These are phyloP conservation scores for Ceratocystis diversiconidia DNA, from an alignment of 2,329 filamentous ascomycete genomes.

Conservation along the genomic window DNA sequence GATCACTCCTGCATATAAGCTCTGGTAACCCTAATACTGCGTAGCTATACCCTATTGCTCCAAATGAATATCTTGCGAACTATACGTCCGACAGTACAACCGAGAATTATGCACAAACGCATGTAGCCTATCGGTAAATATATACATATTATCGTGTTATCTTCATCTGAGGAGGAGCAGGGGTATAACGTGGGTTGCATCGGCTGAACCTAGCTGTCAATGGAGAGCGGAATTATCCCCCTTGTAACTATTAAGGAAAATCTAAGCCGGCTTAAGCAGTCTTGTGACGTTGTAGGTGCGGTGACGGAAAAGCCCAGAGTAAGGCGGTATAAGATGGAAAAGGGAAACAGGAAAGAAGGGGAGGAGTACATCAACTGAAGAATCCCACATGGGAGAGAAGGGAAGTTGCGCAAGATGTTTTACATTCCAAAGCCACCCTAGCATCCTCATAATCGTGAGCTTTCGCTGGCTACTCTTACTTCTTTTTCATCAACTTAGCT, in stretches of 20 bases:
- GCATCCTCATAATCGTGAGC: no score
- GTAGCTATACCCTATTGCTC: no score
- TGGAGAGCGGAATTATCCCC: neutral
- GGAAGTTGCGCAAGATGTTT: no score
- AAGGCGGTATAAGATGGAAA: neutral
- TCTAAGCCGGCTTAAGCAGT: neutral
- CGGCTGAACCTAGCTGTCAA: neutral
- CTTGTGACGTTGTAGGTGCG: no score
- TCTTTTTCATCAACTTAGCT: neutral
- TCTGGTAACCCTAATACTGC: neutral
- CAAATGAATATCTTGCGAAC: no score
- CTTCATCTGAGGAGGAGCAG: no score
- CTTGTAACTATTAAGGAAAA: neutral
- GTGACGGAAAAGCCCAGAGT: neutral
- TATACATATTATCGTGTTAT: no score
- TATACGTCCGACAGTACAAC: no score
- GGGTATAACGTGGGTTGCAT: slow-evolving; percentile 1
- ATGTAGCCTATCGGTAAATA: no score
- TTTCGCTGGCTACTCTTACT: neutral
- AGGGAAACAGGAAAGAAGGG: neutral
- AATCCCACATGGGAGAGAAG: neutral
- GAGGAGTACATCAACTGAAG: neutral
- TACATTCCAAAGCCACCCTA: no score
- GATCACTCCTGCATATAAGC: neutral
- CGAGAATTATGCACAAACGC: no score